These are phyloP conservation scores for Fusarium annulatum DNA, from an alignment of 2,329 filamentous ascomycete genomes.

Conservation along the genomic window DNA sequence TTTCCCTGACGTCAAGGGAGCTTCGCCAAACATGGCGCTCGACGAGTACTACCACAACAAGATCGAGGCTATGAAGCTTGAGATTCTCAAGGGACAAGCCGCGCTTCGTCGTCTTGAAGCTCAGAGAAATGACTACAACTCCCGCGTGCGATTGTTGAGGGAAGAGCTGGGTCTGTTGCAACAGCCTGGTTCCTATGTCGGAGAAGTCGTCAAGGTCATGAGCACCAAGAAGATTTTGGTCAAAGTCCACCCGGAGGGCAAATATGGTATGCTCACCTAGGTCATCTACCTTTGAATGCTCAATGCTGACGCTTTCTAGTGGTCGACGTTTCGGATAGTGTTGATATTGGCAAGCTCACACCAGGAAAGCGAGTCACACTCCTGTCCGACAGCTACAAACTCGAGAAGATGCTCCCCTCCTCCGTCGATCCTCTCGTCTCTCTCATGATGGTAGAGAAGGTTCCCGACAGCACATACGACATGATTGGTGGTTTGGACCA, in stretches of 20 bases:
- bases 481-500: conserved; percentile 99
- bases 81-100: conserved; percentile 98
- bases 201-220: conserved; percentile 99
- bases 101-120: conserved; percentile 94
- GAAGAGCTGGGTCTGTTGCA: conserved; percentile 96
- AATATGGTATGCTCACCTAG: conserved; percentile 81
- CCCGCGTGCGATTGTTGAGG: conserved; percentile 89
- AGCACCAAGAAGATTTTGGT: conserved; percentile 98
- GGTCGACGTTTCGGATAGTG: conserved; percentile 92
- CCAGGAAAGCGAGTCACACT: conserved; percentile 97
- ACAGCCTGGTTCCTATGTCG: conserved; percentile 97
- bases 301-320: conserved; percentile 64
- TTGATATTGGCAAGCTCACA: conserved; percentile 95
- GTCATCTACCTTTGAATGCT: neutral
- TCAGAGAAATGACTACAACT: conserved; percentile 99
- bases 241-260: conserved; percentile 98
- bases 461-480: conserved; percentile 99
- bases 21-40: conserved; percentile 83
- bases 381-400: conserved; percentile 96
- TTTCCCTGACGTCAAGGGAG: conserved; percentile 40
- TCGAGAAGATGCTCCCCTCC: conserved; percentile 97
- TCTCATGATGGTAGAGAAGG: conserved; percentile 99
- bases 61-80: conserved; percentile 99
- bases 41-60: conserved; percentile 99
- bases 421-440: conserved; percentile 98